Conservation (phyloP, 129 eudicot genomes). For the Scalesia atractyloides region DNA sequence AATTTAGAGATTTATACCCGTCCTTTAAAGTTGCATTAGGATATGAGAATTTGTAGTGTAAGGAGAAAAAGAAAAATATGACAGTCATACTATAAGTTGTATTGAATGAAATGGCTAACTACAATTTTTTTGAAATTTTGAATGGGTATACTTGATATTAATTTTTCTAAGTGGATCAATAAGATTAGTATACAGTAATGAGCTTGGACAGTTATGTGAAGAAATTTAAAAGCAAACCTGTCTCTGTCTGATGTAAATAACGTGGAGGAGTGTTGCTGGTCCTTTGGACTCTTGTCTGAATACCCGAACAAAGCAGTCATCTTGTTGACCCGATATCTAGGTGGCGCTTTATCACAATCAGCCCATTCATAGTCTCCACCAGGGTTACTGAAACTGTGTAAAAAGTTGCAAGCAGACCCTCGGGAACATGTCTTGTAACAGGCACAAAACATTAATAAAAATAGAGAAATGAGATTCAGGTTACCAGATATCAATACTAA, state of each 20-base stretch:
- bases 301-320: constrained; percentile 89
- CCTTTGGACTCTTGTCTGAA: constrained; percentile 49
- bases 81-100: not conserved
- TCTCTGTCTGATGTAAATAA: constrained; percentile 40
- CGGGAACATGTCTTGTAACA: constrained; percentile 75
- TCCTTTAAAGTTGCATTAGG: not conserved
- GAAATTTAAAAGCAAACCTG: constrained; percentile 44
- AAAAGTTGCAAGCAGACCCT: constrained; percentile 89
- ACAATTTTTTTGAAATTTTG: not conserved
- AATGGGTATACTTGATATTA: not conserved
- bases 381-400: constrained; percentile 93
- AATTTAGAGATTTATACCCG: not conserved
- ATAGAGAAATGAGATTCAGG: constrained; percentile 4
- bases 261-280: constrained; percentile 37
- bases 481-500: constrained; percentile 6
- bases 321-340: constrained; percentile 70
- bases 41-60: not conserved
- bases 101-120: not conserved
- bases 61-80: not conserved
- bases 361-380: constrained; percentile 99
- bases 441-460: constrained; percentile 5
- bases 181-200: constrained; percentile 1
- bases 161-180: not conserved
- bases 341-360: constrained; percentile 89
- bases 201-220: not conserved